A percentile compares a stretch with the other conserved stretches of the same genome.
These are phyloP conservation scores for Fusarium sacchari DNA, from an alignment of 2,329 filamentous ascomycete species.

Conservation along the genomic window DNA sequence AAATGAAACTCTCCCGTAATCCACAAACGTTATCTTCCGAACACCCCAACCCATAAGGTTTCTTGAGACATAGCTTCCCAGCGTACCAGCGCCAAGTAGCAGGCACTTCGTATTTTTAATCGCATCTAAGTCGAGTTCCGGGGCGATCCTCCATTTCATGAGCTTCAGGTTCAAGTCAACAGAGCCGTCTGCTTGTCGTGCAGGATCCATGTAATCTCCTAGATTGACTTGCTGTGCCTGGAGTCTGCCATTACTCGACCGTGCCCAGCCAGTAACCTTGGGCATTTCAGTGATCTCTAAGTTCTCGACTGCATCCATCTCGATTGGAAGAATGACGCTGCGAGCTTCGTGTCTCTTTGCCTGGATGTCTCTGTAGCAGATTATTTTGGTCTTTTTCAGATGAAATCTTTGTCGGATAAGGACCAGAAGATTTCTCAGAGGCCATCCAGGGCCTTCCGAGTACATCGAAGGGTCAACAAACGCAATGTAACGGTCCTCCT, in stretches of 20 bases:
- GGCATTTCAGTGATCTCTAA: conserved; percentile 69
- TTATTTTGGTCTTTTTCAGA: conserved; percentile 79
- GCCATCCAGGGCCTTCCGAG: conserved; percentile 87
- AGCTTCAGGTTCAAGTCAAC: conserved; percentile 97
- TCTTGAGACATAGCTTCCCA: conserved; percentile 92
- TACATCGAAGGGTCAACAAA: conserved; percentile 97
- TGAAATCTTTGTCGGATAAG: conserved; percentile 85
- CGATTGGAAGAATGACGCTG: conserved; percentile 79
- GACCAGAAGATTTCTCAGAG: conserved; percentile 87
- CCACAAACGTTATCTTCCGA: conserved; percentile 92
- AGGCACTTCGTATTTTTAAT: conserved; percentile 93
- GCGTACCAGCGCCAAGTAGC: conserved; percentile 88
- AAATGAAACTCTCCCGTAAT: conserved; percentile 92
- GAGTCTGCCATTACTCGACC: conserved; percentile 81
- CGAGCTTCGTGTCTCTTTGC: conserved; percentile 79
- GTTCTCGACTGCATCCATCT: conserved; percentile 61
- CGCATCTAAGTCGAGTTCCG: conserved; percentile 83
- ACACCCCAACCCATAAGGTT: conserved; percentile 97
- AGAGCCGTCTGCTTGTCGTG: conserved; percentile 87
- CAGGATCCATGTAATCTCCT: conserved; percentile 92
- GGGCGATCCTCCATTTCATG: conserved; percentile 98
- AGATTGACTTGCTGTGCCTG: conserved; percentile 82
- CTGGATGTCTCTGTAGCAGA: conserved; percentile 91
- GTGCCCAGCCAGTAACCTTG: conserved; percentile 95
- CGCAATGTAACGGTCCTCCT: conserved; percentile 82